A percentile compares a stretch with the other conserved stretches of the same genome.
These are phyloP conservation scores for Peterozyma toletana DNA, from an alignment of 805 yeast genomes.

Conservation along the genomic window DNA sequence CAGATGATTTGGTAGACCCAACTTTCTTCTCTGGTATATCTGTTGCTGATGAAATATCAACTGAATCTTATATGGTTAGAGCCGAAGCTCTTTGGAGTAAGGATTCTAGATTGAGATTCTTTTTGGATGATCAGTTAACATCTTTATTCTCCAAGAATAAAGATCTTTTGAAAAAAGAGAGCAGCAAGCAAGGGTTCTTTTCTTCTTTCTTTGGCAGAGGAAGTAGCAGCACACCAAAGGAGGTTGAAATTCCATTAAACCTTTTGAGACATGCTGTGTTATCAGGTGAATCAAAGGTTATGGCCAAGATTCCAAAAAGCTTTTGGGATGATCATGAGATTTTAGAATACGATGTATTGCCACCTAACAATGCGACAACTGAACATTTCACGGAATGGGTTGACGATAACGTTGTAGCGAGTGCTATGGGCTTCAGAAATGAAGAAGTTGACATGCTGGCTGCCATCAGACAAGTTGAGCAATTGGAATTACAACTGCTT, in stretches of 20 bases:
- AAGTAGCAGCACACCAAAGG: background rate
- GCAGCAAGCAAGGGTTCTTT: background rate
- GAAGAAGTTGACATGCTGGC: slow-evolving; percentile 20
- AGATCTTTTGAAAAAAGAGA: background rate
- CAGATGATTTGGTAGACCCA: slow-evolving; percentile 28
- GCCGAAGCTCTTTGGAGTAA: slow-evolving; percentile 47
- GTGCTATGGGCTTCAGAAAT: slow-evolving; percentile 30
- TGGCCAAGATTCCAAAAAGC: slow-evolving; percentile 59
- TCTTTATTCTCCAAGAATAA: slow-evolving; percentile 7
- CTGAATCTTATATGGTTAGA: slow-evolving; percentile 54
- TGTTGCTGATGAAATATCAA: slow-evolving; percentile 30
- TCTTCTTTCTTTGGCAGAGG: slow-evolving; percentile 7
- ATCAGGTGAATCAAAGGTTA: slow-evolving; percentile 62
- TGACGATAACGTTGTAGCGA: slow-evolving; percentile 37
- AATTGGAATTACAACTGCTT: no score
- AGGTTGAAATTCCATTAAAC: slow-evolving; percentile 41
- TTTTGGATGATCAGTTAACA: slow-evolving; percentile 36
- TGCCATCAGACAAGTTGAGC: slow-evolving; percentile 2
- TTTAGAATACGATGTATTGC: slow-evolving; percentile 66
- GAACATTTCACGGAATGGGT: slow-evolving; percentile 35
- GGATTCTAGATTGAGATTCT: slow-evolving; percentile 34
- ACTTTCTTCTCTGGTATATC: slow-evolving; percentile 20
- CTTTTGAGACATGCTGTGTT: slow-evolving; percentile 61
- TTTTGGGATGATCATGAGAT: slow-evolving; percentile 59
- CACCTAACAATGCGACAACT: slow-evolving; percentile 46